Evolutionary conservation across 805 yeast species (phyloP).

Genomic region (Wickerhamiella slavikovae): DNA sequence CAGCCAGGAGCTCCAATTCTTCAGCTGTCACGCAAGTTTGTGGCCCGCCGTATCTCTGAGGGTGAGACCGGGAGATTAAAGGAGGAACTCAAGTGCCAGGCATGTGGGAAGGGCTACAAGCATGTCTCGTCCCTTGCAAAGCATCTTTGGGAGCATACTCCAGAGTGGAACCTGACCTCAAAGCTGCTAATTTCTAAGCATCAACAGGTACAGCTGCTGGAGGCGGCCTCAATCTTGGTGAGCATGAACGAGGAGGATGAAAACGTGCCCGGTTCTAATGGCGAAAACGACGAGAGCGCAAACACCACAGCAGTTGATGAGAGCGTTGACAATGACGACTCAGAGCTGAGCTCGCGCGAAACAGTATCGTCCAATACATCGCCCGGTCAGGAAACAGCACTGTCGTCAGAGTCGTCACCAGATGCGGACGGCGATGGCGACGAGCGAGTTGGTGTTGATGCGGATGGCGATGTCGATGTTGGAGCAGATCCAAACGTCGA

Average conservation of each 20-base stretch:
- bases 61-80: slow-evolving; percentile 73
- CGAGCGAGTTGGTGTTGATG: too few species aligned
- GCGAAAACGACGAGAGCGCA: too few species aligned
- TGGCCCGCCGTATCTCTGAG: slow-evolving; percentile 63
- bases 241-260: slow-evolving; percentile 34
- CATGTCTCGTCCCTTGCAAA: slow-evolving; percentile 76
- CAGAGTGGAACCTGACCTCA: slow-evolving; percentile 80
- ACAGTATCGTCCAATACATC: too few species aligned
- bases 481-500: too few species aligned
- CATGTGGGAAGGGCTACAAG: slow-evolving; percentile 81
- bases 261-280: slow-evolving; percentile 1
- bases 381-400: too few species aligned
- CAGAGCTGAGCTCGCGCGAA: neutral
- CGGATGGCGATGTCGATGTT: too few species aligned
- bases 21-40: slow-evolving; percentile 29
- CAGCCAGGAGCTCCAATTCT: too few species aligned
- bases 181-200: slow-evolving; percentile 66
- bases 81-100: slow-evolving; percentile 71
- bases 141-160: slow-evolving; percentile 86
- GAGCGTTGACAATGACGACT: neutral
- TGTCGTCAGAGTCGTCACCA: too few species aligned
- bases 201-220: slow-evolving; percentile 69
- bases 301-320: neutral
- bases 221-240: slow-evolving; percentile 41
- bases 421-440: too few species aligned